Percentiles rank a stretch among this genome's conserved stretches.
These are phyloP conservation scores for Graphium sp. DNA, from an alignment of 2,329 filamentous ascomycete species.

Conservation along the genomic window DNA sequence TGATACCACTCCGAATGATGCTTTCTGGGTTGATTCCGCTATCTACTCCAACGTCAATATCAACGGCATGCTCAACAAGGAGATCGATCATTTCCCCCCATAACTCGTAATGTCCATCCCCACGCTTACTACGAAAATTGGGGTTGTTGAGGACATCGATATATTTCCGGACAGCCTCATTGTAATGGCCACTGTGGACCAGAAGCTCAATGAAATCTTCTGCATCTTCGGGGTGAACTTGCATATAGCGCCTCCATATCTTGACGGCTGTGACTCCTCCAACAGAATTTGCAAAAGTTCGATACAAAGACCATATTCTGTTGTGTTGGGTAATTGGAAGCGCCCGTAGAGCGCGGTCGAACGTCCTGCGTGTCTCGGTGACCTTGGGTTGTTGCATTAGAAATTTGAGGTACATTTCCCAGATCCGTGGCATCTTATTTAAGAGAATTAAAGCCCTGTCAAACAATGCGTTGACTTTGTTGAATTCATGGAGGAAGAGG, in stretches of 20 bases:
- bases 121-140: conserved; percentile 79
- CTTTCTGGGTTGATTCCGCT: conserved; percentile 77
- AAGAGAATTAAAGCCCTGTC: conserved; percentile 82
- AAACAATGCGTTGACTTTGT: conserved; percentile 89
- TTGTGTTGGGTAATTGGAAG: conserved; percentile 91
- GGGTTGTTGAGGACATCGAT: conserved; percentile 85
- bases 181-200: conserved; percentile 65
- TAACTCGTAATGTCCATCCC: conserved; percentile 87
- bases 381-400: conserved; percentile 83
- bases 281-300: conserved; percentile 79
- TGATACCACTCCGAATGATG: conserved; percentile 84
- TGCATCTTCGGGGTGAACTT: conserved; percentile 85
- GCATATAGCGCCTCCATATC: conserved; percentile 92
- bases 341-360: conserved; percentile 82
- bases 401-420: conserved; percentile 94
- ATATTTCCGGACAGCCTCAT: conserved; percentile 80
- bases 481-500: conserved; percentile 61
- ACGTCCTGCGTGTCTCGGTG: conserved; percentile 70
- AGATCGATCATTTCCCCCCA: conserved; percentile 98
- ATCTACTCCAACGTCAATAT: conserved; percentile 67
- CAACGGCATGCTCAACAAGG: conserved; percentile 75
- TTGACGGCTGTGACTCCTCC: conserved; percentile 81
- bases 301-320: conserved; percentile 84
- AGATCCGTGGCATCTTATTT: conserved; percentile 97
- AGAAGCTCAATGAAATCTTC: conserved; percentile 92